Base-by-base conservation (phyloP, 2,329 filamentous ascomycete genomes). In the Coniochaeta hoffmannii region DNA sequence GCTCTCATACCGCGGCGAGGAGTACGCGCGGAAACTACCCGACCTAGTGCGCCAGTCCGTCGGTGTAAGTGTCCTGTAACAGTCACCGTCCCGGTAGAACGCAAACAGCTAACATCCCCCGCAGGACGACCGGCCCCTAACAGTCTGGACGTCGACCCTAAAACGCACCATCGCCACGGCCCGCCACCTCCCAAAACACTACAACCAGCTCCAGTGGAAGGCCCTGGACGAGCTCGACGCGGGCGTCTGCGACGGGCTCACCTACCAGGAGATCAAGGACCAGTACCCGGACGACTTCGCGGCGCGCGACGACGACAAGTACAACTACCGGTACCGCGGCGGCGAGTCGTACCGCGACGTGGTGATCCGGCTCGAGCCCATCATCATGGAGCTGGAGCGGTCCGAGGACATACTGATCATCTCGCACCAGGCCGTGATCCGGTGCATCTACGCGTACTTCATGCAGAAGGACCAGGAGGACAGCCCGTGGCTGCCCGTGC, bases 401-500 rank as follows among this genome's bases (percentile, higher is more conserved):
- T 90, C 87, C 63, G 94, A 97, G 71, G 95, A 99, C 68, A 96
- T 99, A 62, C 84, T 99, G 58, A 97, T 99, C 63, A 91, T 99
- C 59, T 97, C 94, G 3, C 94, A 99, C 70, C 94, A 99, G 74
- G 94, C 94, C 14, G 93, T 99, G 32, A 78, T 99, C 59, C 85
- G 94, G 57, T 99, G 94, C 76, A 96, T 99, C 65, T 99, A 97
- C 68, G 90, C 94, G 30, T 99, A 99, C 72, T 99, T 97, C 71
- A 96, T 97, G 88, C 96, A 97, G 66, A 90, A 94, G 65, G 87
- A 90, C 55, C 94, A 97, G 71, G 86, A 92, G 64, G 83, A 90
- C 72, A 94, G 89, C 62, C 94, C 94, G 0, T 99, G 94, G 94
- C 96, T 97, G 89, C 93, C 97, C 66, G 94, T 99, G 9, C 94